phyloP scores from a whole-genome alignment of 306 rosid genomes.

The Carpinus fangiana region DNA sequence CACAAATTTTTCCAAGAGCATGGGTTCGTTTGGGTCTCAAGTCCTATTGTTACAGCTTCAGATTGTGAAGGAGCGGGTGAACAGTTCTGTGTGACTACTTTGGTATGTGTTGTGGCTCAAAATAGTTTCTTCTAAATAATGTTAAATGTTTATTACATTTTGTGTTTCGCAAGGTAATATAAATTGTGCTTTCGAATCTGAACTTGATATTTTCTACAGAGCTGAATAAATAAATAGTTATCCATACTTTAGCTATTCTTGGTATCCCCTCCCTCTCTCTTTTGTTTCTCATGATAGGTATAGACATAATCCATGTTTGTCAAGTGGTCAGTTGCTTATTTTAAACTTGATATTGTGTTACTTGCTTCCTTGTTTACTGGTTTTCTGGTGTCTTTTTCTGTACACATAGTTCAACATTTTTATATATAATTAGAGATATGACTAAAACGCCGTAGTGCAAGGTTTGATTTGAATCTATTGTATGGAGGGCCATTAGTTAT shows the following conservation, averaged over 20 bases:
- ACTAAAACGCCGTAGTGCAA: background rate
- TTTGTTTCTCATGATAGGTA: constrained; percentile 1
- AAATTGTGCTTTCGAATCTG: background rate
- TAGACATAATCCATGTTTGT: background rate
- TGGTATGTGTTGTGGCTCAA: constrained; percentile 55
- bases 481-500: background rate
- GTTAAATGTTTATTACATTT: constrained; percentile 17
- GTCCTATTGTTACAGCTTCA: constrained; percentile 94
- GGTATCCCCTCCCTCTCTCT: background rate
- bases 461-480: background rate
- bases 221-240: background rate
- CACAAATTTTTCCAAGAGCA: constrained; percentile 96
- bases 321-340: background rate
- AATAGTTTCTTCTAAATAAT: constrained; percentile 19
- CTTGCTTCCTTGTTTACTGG: background rate
- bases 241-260: background rate
- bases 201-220: background rate
- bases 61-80: constrained; percentile 99
- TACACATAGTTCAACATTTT: background rate
- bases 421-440: background rate
- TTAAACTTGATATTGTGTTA: background rate
- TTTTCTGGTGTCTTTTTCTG: background rate
- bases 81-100: constrained; percentile 94
- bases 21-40: constrained; percentile 86
- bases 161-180: constrained; percentile 1